phyloP scores from a whole-genome alignment of 1,284 basidiomycete species.

The Waitea zeae region DNA sequence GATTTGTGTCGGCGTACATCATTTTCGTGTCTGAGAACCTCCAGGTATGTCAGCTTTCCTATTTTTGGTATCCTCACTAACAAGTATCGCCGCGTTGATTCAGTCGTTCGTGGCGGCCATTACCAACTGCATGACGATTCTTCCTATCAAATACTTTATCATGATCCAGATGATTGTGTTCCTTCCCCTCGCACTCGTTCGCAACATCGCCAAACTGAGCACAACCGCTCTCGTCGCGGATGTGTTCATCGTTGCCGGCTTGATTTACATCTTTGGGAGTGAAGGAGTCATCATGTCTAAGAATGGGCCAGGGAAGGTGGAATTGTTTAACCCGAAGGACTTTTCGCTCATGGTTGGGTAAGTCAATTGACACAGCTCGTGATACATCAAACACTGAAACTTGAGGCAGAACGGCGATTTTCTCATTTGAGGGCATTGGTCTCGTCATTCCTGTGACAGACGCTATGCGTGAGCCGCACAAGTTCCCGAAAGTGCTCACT shows the following conservation, averaged over 20 bases:
- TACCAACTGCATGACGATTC: constrained; percentile 55
- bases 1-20: constrained; percentile 81
- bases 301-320: constrained; percentile 67
- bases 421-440: constrained; percentile 97
- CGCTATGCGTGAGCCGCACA: constrained; percentile 86
- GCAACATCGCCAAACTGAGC: constrained; percentile 86
- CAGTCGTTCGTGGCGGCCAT: constrained; percentile 81
- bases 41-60: constrained; percentile 23
- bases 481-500: constrained; percentile 79
- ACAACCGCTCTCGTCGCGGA: constrained; percentile 89
- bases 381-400: constrained; percentile 12
- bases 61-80: not conserved
- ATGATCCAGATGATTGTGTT: constrained; percentile 75
- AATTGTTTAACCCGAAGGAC: constrained; percentile 76
- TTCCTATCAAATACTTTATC: constrained; percentile 73
- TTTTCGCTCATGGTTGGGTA: constrained; percentile 91
- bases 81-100: constrained; percentile 4
- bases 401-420: constrained; percentile 96
- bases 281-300: constrained; percentile 54
- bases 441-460: constrained; percentile 96
- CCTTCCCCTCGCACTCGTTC: constrained; percentile 71
- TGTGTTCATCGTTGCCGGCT: constrained; percentile 84
- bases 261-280: constrained; percentile 74
- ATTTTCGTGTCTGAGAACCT: constrained; percentile 95
- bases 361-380: constrained; percentile 41